Conservation (phyloP, 2,329 filamentous ascomycete species). For the Ophiostoma fasciatum region DNA sequence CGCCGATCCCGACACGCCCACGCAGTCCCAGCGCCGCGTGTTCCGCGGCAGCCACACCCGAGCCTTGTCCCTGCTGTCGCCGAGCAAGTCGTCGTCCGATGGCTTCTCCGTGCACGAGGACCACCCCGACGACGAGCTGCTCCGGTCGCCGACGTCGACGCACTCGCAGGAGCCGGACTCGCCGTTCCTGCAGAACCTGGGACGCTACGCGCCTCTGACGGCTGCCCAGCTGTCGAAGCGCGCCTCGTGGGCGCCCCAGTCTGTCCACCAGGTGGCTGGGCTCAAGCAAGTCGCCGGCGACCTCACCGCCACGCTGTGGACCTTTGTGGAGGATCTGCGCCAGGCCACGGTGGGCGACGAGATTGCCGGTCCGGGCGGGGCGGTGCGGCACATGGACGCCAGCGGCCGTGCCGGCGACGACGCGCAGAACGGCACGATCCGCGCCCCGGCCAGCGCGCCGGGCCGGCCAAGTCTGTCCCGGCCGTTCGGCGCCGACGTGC, state of each 20-base stretch:
- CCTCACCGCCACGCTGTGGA: slow-evolving; percentile 79
- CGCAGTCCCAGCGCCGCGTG: slow-evolving; percentile 39
- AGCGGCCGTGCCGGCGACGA: slow-evolving; percentile 17
- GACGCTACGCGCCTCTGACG: slow-evolving; percentile 18
- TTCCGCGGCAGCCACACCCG: slow-evolving; percentile 53
- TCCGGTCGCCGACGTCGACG: slow-evolving; percentile 16
- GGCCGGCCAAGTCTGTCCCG: slow-evolving; percentile 26
- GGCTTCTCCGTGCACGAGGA: slow-evolving; percentile 30
- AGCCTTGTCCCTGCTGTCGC: slow-evolving; percentile 71
- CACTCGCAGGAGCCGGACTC: slow-evolving; percentile 18
- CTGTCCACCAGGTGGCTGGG: slow-evolving; percentile 26
- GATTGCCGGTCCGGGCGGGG: slow-evolving; percentile 37
- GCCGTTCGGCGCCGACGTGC: background rate
- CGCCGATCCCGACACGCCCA: slow-evolving; percentile 14
- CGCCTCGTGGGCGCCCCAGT: slow-evolving; percentile 44
- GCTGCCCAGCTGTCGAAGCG: slow-evolving; percentile 33
- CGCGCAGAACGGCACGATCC: slow-evolving; percentile 31
- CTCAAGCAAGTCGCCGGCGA: slow-evolving; percentile 77
- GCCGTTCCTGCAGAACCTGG: slow-evolving; percentile 15
- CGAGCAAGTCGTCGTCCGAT: slow-evolving; percentile 27
- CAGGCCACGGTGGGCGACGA: slow-evolving; percentile 96
- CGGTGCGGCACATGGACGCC: slow-evolving; percentile 19
- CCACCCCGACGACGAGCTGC: slow-evolving; percentile 22
- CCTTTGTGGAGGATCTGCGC: slow-evolving; percentile 86
- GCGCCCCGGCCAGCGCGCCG: slow-evolving; percentile 22